Conservation (phyloP, 352 stramenopile species). For the Halophytophthora polymorphica region DNA sequence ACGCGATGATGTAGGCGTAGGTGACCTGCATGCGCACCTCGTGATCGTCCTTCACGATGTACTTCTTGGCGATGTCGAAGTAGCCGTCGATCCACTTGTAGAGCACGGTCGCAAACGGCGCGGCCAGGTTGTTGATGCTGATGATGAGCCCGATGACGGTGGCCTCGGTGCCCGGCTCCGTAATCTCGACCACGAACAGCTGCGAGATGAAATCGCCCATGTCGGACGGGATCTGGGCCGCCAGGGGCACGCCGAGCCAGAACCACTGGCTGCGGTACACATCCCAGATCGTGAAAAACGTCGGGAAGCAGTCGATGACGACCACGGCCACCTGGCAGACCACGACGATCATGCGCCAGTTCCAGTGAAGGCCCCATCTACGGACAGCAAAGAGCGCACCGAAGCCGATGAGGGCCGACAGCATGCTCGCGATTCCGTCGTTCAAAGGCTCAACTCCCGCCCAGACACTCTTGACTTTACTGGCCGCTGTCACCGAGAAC, state of each 20-base stretch:
- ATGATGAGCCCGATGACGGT: constrained; percentile 39
- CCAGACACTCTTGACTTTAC: constrained; percentile 31
- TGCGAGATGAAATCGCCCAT: constrained; percentile 28
- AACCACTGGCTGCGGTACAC: constrained; percentile 55
- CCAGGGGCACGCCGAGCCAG: constrained; percentile 45
- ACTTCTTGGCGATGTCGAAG: constrained; percentile 39
- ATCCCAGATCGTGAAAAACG: constrained; percentile 51
- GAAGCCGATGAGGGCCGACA: constrained; percentile 28
- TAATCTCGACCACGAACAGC: constrained; percentile 44
- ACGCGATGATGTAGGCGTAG: constrained; percentile 50
- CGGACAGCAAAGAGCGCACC: constrained; percentile 27
- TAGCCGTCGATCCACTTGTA: constrained; percentile 50
- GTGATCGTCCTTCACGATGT: constrained; percentile 29
- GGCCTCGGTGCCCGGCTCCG: constrained; percentile 35
- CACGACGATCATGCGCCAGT: constrained; percentile 39
- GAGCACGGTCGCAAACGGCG: constrained; percentile 45
- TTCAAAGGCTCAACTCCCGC: constrained; percentile 29
- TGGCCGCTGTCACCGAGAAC: constrained; percentile 22
- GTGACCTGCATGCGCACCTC: constrained; percentile 46
- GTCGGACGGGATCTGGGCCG: constrained; percentile 34
- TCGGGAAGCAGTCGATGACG: constrained; percentile 35
- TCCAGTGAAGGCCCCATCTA: constrained; percentile 49
- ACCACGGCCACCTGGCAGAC: constrained; percentile 32
- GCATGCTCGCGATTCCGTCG: constrained; percentile 20
- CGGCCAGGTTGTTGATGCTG: constrained; percentile 33